Evolutionary conservation across 2,329 filamentous ascomycete genomes (phyloP), one percentile per base, ranked within the genome.

Genomic region (Tolypocladium cylindrosporum): DNA sequence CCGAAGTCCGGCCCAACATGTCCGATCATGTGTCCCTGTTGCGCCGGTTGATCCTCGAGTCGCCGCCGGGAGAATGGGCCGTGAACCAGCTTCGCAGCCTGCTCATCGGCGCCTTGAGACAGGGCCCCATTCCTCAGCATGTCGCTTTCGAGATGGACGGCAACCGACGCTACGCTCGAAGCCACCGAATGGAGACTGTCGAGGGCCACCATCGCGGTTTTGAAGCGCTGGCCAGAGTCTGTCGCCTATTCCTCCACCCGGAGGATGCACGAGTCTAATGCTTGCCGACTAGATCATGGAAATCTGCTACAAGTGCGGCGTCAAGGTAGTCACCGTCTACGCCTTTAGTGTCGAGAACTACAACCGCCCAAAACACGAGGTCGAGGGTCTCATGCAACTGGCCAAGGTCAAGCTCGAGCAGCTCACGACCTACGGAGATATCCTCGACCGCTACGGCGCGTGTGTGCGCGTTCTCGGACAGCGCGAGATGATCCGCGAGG

Each of bases 111-210:
- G 89, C 92, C 55, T 76, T 97, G 57, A 87, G 87, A 68, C 93
- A 97, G 74, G 94, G 94, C 0, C 91, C 91, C 2, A 88, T 99
- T 57, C 94, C 94, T 11, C 87, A 91, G 68, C 94, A 99, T 83
- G 85, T 99, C 60, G 94, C 94, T n/a, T 99, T 99, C 69, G 93
- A 97, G 66, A 99, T 99, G 94, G 94, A 99, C 71, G 94, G 94
- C 58, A 99, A 99, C 75, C 80, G 94, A 67, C 88, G 94, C 52
- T 99, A 95, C 76, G 94, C 94, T 16, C 83, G 90, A 61, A 89
- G 82, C 62, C 91, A 94, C 75, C 86, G 93, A 63, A 96, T 99
- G 71, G 94, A 99, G 77, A 96, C 92, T 0, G 87, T 97, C 40
- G 93, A 99, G 74, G 94, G 94, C 31, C 94, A 99, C 71, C 92